These are phyloP conservation scores for Populus euphratica DNA, from an alignment of 345 rosid species.

Conservation along the genomic window DNA sequence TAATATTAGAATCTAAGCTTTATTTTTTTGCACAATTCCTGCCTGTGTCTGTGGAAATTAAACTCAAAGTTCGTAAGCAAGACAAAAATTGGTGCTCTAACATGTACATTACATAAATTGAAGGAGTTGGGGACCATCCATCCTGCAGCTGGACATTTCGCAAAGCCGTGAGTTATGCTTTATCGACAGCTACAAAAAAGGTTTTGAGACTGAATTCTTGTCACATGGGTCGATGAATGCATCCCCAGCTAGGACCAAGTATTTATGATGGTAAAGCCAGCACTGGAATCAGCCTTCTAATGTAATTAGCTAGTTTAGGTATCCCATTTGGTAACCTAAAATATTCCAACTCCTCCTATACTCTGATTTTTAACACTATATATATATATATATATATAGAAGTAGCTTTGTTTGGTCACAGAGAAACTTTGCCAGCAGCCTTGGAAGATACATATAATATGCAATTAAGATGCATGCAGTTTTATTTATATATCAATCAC, in stretches of 20 bases:
- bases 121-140: constrained; percentile 36
- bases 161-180: constrained; percentile 40
- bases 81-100: too few species aligned
- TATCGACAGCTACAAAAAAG: constrained; percentile 53
- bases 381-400: background rate
- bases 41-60: too few species aligned
- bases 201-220: constrained; percentile 21
- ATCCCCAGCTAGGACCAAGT: constrained; percentile 8
- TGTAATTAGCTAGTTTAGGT: background rate
- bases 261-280: background rate
- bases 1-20: too few species aligned
- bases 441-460: background rate
- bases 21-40: too few species aligned
- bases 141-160: constrained; percentile 9
- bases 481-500: background rate
- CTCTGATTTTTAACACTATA: background rate
- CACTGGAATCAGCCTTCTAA: background rate
- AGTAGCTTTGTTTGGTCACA: background rate
- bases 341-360: background rate
- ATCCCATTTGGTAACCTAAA: background rate
- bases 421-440: background rate
- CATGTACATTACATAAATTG: background rate
- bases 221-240: constrained; percentile 42
- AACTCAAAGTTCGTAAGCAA: too few species aligned
- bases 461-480: background rate